Evolutionary conservation across 2,329 filamentous ascomycete species (phyloP).

Genomic region (Arthrobotrys iridis): DNA sequence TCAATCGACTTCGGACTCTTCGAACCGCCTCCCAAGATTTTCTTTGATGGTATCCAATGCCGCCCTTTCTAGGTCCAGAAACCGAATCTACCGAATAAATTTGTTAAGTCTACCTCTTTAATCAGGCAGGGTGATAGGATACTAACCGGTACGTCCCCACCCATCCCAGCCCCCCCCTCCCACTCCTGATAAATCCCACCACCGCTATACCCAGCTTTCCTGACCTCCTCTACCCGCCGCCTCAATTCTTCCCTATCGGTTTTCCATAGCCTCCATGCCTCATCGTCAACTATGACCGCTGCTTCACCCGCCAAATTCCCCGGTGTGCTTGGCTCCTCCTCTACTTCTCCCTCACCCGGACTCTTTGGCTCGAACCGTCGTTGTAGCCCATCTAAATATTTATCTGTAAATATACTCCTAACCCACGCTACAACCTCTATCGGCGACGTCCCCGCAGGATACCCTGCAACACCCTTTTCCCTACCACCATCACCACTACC

Average conservation of each 20-base stretch:
- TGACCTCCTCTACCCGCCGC: constrained; percentile 19
- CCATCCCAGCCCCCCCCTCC: constrained; percentile 16
- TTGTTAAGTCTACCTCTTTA: background rate
- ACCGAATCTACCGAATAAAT: constrained; percentile 26
- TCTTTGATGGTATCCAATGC: constrained; percentile 51
- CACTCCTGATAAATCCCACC: constrained; percentile 41
- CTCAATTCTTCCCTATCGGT: constrained; percentile 31
- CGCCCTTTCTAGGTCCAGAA: constrained; percentile 41
- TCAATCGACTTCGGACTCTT: background rate
- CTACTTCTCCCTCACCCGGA: background rate
- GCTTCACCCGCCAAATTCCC: background rate
- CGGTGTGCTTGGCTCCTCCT: constrained; percentile 2
- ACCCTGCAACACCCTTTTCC: background rate
- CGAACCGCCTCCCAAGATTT: constrained; percentile 28
- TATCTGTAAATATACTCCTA: constrained; percentile 41
- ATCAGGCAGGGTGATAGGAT: background rate
- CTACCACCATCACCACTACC: background rate
- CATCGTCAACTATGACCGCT: constrained; percentile 36
- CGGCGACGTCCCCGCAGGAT: constrained; percentile 28
- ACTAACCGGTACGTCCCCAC: constrained; percentile 41
- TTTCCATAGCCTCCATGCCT: constrained; percentile 44
- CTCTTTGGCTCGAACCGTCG: constrained; percentile 3
- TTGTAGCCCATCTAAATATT: constrained; percentile 10
- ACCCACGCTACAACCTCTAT: constrained; percentile 33
- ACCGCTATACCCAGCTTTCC: background rate